Evolutionary conservation across 2,329 filamentous ascomycete genomes (phyloP), one percentile per base, ranked within the genome.

Genomic region (Phialocephala subalpina): DNA sequence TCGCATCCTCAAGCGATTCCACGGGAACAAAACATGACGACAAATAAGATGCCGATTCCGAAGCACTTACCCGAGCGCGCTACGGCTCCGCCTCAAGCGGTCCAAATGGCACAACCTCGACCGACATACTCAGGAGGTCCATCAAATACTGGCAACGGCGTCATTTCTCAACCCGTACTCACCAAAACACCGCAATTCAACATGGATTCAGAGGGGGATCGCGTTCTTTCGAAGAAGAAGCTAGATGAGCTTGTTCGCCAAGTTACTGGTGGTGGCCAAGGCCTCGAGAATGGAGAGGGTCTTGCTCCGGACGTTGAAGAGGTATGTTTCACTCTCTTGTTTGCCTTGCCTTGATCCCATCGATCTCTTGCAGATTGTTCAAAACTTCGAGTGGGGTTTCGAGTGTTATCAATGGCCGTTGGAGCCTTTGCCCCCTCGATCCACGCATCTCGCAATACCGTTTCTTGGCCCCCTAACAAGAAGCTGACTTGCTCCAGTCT

Each of bases 181-280:
- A 83, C 90, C 63, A 94, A 94, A 75, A 88, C 93, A 53, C 93
- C 94, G 0, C 88, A 90, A 0, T 97, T 93, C 78, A 92, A 93
- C 64, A 89, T 97, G 65, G 95, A 98, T 77, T 92, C 93, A 35
- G 94, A 97, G 76, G 94, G 93, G 29, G 94, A 97, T 74, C 90
- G 94, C 52, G 92, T 99, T 0, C 83, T 99, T n/a, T 97, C 92
- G 81, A 97, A 97, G 87, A 97, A 97, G 82, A 98, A 97, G 81
- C 85, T 99, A 47, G 94, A 99, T 75, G 95, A 97, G 77, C 85
- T 99, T 42, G 94, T 98, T 9, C 89, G 94, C 59, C 95, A 98
- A 79, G 94, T 98, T 66, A 97, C 93, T 40, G 94, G 94, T 62
- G 91, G 91, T 11, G 90, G 88, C 29, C 86, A 87, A 0, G 90